Conservation (phyloP, 2,329 filamentous ascomycete genomes). For the Fusarium verticillioides region DNA sequence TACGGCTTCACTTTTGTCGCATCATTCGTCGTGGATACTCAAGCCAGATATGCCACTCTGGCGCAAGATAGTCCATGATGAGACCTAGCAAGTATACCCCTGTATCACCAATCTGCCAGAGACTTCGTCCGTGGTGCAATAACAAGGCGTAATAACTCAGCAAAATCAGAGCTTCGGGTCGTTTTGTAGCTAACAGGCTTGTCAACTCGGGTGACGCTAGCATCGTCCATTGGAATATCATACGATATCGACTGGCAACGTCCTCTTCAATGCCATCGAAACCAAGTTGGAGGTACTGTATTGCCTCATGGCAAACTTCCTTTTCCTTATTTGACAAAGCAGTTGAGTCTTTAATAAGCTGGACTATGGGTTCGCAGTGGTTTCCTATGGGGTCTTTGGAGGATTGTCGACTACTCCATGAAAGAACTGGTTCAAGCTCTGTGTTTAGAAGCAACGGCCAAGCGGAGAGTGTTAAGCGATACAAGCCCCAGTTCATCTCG, state of each 20-base stretch:
- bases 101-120: constrained; percentile 25
- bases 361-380: background rate
- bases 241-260: background rate
- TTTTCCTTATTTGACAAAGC: background rate
- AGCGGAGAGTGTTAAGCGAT: background rate
- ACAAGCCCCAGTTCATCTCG: constrained; percentile 20
- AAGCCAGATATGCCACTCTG: constrained; percentile 25
- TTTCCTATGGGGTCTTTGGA: background rate
- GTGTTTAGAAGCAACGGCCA: constrained; percentile 16
- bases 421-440: constrained; percentile 2
- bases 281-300: constrained; percentile 10
- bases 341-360: background rate
- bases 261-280: constrained; percentile 10
- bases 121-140: constrained; percentile 1
- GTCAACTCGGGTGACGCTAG: constrained; percentile 5
- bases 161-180: constrained; percentile 3
- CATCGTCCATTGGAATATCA: constrained; percentile 36
- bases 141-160: constrained; percentile 25
- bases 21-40: constrained; percentile 2
- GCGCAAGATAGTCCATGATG: constrained; percentile 7
- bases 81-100: constrained; percentile 13
- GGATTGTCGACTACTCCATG: background rate
- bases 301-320: background rate
- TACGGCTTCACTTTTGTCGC: background rate
- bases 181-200: background rate